Base-by-base conservation (phyloP, 2,329 filamentous ascomycete species). In the Phaeoacremonium minimum region DNA sequence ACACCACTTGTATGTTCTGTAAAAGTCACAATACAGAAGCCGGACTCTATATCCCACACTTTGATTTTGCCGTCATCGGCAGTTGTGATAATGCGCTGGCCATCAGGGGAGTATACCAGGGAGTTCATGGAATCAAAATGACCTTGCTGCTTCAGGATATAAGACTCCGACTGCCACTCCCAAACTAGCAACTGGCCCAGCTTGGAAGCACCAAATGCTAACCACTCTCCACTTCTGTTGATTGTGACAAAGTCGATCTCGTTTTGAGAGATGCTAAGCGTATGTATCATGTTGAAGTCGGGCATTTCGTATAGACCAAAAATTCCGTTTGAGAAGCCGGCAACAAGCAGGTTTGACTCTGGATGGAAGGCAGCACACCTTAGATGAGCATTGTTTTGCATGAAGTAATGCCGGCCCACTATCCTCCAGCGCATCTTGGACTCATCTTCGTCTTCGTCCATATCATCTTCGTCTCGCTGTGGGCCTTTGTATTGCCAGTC, bases 121-220 rank as follows among this genome's bases (percentile, higher is more conserved):
- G 89, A 78, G 60, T 97, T 97, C 78, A 97, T 90, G 3, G 88
- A 85, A 58, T 98, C 93, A 46, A 95, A 90, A 62, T 98, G 93
- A 0, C 91, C 93, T 61, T 97, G 93, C 56, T 98, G 93, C 64
- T 98, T 98, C 32, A 98, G 70, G 40, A 98, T 94, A 60, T 98
- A 98, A 6, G 91, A 97, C 61, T 98, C 94, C 0, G 93, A 98
- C 57, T 97, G 91, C 90, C 94, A 98, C 60, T 98, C 93, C 93
- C 93, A 98, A 4, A 98, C 93, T 4, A 98, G 68, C n/a, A 98
- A 71, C 57, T 98, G 93, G 1, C 94, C 94, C 5, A 95, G 74
- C 52, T 94, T 94, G 3, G 93, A 95, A 1, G 94, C 93, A 12
- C 91, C 93, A 58, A 98, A 96, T 1, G 94, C 94, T 15, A 98